Conservation (phyloP, 345 rosid genomes). For the Xanthoceras sorbifolium region DNA sequence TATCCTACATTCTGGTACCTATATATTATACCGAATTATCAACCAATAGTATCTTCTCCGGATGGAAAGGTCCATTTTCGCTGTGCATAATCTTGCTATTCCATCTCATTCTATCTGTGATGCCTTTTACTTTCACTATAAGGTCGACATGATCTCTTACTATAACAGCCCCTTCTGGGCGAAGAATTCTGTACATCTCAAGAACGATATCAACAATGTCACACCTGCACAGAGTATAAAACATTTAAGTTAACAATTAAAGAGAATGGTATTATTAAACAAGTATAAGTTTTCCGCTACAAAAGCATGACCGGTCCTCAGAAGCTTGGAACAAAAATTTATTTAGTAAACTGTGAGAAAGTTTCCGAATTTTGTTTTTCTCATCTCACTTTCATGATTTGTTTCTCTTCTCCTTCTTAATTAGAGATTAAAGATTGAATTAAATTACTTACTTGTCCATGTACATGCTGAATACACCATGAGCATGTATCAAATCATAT, state of each 20-base stretch:
- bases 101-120: conserved; percentile 52
- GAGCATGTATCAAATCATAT: conserved; percentile 61
- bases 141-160: conserved; percentile 55
- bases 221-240: conserved; percentile 44
- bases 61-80: conserved; percentile 44
- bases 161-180: conserved; percentile 58
- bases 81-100: conserved; percentile 40
- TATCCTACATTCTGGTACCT: background rate
- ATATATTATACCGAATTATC: conserved; percentile 33
- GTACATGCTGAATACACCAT: conserved; percentile 62
- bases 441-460: conserved; percentile 56
- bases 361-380: background rate
- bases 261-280: background rate
- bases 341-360: background rate
- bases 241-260: background rate
- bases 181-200: conserved; percentile 61
- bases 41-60: conserved; percentile 45
- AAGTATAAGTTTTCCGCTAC: background rate
- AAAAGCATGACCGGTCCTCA: background rate
- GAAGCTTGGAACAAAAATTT: background rate
- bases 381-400: background rate
- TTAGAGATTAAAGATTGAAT: background rate
- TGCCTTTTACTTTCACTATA: conserved; percentile 45
- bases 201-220: conserved; percentile 54
- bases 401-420: background rate